Percentiles rank a stretch among this genome's conserved stretches.
Conservation (phyloP, 352 stramenopile species). For the Nothophytophthora sp. region DNA sequence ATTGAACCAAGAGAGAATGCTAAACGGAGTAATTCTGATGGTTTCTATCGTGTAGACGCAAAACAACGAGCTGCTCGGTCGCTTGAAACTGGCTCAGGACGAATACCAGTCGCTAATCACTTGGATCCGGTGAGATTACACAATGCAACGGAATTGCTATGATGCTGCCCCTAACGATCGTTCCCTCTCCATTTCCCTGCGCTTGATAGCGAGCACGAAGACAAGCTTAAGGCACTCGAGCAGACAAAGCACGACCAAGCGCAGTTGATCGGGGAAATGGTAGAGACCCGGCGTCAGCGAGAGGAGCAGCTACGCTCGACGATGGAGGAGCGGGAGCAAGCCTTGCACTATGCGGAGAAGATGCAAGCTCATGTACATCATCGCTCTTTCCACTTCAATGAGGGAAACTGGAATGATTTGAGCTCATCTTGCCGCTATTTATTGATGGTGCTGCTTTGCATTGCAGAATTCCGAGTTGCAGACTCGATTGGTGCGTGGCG, state of each 20-base stretch:
- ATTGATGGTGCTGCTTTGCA: no score
- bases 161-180: no score
- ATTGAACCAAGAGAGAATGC: background rate
- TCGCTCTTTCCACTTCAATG: no score
- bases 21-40: background rate
- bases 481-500: constrained; percentile 20
- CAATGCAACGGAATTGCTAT: background rate
- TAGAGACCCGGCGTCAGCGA: constrained; percentile 17
- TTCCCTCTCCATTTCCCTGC: background rate
- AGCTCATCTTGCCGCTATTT: background rate
- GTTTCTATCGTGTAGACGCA: constrained; percentile 6
- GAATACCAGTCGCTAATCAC: constrained; percentile 34
- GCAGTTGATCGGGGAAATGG: constrained; percentile 43
- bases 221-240: constrained; percentile 33
- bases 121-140: constrained; percentile 33
- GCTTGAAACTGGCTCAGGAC: constrained; percentile 28
- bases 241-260: constrained; percentile 38
- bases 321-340: constrained; percentile 21
- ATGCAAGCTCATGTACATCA: constrained; percentile 34
- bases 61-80: constrained; percentile 27
- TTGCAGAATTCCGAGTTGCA: constrained; percentile 29
- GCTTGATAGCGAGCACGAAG: constrained; percentile 38
- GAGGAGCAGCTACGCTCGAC: constrained; percentile 23
- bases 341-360: constrained; percentile 19
- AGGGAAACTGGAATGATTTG: no score